Base-by-base conservation (phyloP, 208 protist genomes). In the Trypanosomatidae sp. region DNA sequence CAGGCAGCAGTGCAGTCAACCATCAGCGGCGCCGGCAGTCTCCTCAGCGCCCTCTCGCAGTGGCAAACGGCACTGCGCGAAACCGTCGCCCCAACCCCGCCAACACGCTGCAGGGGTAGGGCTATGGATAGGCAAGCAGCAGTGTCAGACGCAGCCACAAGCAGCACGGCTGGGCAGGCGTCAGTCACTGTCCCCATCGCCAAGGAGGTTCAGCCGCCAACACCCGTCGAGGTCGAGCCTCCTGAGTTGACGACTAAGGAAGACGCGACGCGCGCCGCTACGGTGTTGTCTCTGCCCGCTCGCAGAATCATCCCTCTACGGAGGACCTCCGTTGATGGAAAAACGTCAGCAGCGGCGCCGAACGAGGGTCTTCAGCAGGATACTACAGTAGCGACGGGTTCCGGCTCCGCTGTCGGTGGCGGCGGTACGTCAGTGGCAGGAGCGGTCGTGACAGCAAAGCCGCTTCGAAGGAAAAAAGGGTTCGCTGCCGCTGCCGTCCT, bases 41-140 rank as follows among this genome's bases (percentile, higher is more conserved):
- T 91, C 8, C 74, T 91, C 62, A 71, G 76, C 58, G 74, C 86
- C 19, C 73, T 91, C 47, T 81, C 82, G 15, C 66, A 74, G 15
- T 74, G 80, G 55, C 86, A 86, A 60, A 81, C 66, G 69, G 79
- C 46, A 59, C 74, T 76, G 78, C 80, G 62, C 66, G 74, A 79
- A 10, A 80, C 74, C 8, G 79, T 83, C 22, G 79, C 79, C 0
- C 79, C 79, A 5, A 33, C 86, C 30, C 86, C 83, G 12, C 77
- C 77, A 44, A 22, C 68, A 6, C 46, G 47, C 33, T 30, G 8
- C 65, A n/a, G 17, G 10, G 47, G 50, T 5, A 41, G 25, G 0
- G 46, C 58, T 33, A 56, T 12, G 36, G 53, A 1, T 43, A 6
- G 50, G 3, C 33, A 65, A 44, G 36, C 36, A 28, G 22, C 60